Base-by-base conservation (phyloP, 2,329 filamentous ascomycete species). In the Apiospora aurea region DNA sequence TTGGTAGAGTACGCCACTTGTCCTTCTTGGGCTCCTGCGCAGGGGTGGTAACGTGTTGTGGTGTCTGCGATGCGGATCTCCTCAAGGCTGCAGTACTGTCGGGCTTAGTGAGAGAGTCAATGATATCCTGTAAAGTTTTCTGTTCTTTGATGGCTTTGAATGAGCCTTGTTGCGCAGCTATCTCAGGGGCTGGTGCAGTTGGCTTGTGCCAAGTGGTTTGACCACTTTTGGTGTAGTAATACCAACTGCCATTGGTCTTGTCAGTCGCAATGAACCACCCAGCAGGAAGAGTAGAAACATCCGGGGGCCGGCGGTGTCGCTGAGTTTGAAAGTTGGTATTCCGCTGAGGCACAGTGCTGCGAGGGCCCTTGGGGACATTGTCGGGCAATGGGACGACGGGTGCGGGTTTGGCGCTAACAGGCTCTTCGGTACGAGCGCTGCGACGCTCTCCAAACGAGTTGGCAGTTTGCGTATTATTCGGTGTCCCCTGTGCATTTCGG, bases 221-320 rank as follows among this genome's bases (percentile, higher is more conserved):
- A 26, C 95, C 95, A 47, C 87, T 88, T 74, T 91, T 90, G 73
- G 92, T 94, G 81, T 98, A 98, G 81, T 95, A 98, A 81, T 98
- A 98, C 21, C 89, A 89, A 71, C 90, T 90, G 0, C 95, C 94
- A 67, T 38, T 38, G 34, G 90, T 89, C 41, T 87, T 83, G 74
- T 94, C 92, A 57, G 89, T 91, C 29, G 94, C 91, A 69, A 92
- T 86, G 79, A 93, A 97, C 96, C 96, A 98, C 49, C 95, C 96
- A n/a, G 88, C 81, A 6, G 96, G 95, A 16, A 98, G 86, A 24
- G 69, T 80, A 83, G 75, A 72, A 69, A 69, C 82, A 77, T 84
- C 89, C 77, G 81, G 85, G 64, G 85, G 86, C 53, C 87, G 89
- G 70, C 91, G 89, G n/a, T 85, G 86, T 38, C 87, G 78, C 81